Base-by-base conservation (phyloP, 192 early-diverging fungal species). In the Coemansia furcata region DNA sequence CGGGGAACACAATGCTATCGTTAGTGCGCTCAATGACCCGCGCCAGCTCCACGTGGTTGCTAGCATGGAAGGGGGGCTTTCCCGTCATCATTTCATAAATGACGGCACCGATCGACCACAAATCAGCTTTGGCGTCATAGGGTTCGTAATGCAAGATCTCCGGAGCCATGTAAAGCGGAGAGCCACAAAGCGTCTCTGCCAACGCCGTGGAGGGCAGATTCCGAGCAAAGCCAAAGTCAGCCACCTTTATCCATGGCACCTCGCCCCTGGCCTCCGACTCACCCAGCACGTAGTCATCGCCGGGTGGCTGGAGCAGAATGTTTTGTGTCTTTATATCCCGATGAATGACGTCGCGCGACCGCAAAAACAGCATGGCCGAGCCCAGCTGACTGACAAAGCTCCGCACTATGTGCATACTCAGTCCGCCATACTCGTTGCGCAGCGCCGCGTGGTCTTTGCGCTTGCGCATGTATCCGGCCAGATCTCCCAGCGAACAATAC, bases 311-410 rank as follows among this genome's bases (percentile, higher is more conserved):
- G n/a, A 98, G 74, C 15, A 94, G 82, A 11, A 95, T 86, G 77
- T 96, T 94, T 89, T 95, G 97, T 11, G 98, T 97, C 82, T 99
- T 99, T 60, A 99, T 89, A 67, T 99, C 98, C 36, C 98, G 82
- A 85, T 99, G 98, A 35, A 99, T 95, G 44, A 99, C 84, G 59
- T 90, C 89, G 33, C 92, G 86, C 37, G 90, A 88, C 2, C 94
- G 83, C 59, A 99, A 77, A 67, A 96, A 98, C 60, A 90, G 86
- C 73, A 99, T 84, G 9, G 98, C 98, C 6, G 88, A 86, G 38
- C 80, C 75, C 67, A 83, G 69, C 84, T 97, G 95, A 49, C 85
- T 83, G 42, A 99, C 76, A 84, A 97, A 95, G 65, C 93, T 87
- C 38, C 93, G 85, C 12, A 92, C 91, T 37, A 96, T 87, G 23